Percentiles rank a stretch among this genome's conserved stretches.
phyloP scores from a whole-genome alignment of 1,139 yeast genomes.

The Diutina catenulata region DNA sequence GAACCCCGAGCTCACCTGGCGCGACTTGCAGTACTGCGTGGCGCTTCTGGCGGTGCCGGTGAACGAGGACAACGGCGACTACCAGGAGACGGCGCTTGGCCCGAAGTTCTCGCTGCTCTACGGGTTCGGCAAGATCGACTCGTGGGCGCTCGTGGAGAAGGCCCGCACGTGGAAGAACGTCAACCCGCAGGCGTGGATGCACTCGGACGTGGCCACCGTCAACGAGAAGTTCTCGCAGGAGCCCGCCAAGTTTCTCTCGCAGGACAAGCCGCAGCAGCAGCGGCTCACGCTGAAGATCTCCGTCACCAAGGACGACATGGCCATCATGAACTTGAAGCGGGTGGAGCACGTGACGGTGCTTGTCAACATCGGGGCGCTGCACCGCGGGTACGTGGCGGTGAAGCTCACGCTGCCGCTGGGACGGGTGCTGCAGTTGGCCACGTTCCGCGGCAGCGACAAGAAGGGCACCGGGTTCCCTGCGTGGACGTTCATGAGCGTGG shows the following conservation, averaged over 20 bases:
- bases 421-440: constrained; percentile 61
- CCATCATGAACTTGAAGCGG: constrained; percentile 48
- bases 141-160: constrained; percentile 57
- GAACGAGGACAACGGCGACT: constrained; percentile 53
- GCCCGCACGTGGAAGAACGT: constrained; percentile 77
- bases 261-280: constrained; percentile 13
- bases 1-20: constrained; percentile 86
- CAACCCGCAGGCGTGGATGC: constrained; percentile 83
- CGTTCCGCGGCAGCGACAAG: constrained; percentile 50
- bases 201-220: constrained; percentile 30
- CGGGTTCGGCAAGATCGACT: constrained; percentile 92
- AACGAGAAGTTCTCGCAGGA: constrained; percentile 15
- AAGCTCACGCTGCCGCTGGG: constrained; percentile 69
- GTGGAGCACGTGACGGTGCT: constrained; percentile 83
- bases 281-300: constrained; percentile 30
- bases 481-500: constrained; percentile 98
- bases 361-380: constrained; percentile 52
- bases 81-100: constrained; percentile 55
- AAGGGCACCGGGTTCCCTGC: constrained; percentile 49
- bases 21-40: constrained; percentile 83
- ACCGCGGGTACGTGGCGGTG: constrained; percentile 63
- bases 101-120: constrained; percentile 69
- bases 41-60: constrained; percentile 65
- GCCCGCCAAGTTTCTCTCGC: constrained; percentile 7
- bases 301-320: constrained; percentile 38